Evolutionary conservation across 352 stramenopile genomes (phyloP).

Genomic region (Elongisporangium senticosum): DNA sequence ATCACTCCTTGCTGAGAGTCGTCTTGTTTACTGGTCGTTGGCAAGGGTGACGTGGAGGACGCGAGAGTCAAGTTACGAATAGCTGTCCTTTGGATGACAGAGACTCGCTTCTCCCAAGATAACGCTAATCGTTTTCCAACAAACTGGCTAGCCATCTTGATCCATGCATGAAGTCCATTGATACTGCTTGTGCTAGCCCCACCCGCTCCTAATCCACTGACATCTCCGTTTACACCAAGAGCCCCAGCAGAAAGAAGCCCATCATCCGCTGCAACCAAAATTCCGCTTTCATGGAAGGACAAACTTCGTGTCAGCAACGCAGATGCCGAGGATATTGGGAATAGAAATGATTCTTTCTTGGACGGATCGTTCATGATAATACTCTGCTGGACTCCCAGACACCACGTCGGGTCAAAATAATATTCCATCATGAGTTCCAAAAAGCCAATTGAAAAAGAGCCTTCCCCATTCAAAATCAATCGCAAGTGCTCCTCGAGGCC

Average conservation of each 20-base stretch:
- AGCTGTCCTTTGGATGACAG: constrained; percentile 58
- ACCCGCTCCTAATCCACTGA: constrained; percentile 7
- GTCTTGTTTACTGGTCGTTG: constrained; percentile 5
- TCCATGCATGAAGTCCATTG: constrained; percentile 50
- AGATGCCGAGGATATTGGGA: constrained; percentile 42
- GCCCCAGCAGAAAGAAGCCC: constrained; percentile 24
- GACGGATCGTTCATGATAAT: constrained; percentile 83
- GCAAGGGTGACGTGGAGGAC: constrained; percentile 5
- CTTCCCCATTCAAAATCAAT: constrained; percentile 63
- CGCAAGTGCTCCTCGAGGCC: constrained; percentile 75
- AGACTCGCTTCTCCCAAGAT: constrained; percentile 69
- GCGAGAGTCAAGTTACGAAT: constrained; percentile 45
- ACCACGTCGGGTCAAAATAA: constrained; percentile 61
- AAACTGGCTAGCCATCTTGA: constrained; percentile 60
- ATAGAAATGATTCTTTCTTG: constrained; percentile 66
- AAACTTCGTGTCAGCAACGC: constrained; percentile 15
- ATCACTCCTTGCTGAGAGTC: constrained; percentile 4
- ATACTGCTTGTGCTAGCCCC: constrained; percentile 9
- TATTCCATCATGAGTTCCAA: constrained; percentile 84
- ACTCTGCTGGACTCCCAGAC: constrained; percentile 66
- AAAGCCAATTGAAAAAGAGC: constrained; percentile 61
- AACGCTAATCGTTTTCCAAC: constrained; percentile 58
- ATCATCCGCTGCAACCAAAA: constrained; percentile 36
- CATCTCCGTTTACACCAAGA: constrained; percentile 16
- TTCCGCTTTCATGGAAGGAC: constrained; percentile 39